phyloP scores from a whole-genome alignment of 352 stramenopile genomes.

The Phytophthora boehmeriae region DNA sequence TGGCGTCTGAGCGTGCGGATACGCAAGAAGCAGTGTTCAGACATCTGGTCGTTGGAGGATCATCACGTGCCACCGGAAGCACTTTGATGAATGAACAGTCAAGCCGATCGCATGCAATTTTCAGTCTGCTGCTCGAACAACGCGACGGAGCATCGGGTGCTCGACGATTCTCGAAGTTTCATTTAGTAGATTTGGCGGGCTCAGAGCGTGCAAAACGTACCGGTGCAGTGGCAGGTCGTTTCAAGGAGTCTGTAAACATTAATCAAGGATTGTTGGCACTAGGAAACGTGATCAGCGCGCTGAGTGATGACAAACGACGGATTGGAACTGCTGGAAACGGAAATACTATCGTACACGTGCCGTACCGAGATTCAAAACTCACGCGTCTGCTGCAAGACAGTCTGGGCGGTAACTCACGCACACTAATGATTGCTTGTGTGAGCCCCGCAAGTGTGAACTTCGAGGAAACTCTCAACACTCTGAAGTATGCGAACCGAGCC shows the following conservation, averaged over 20 bases:
- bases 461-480: slow-evolving; percentile 97
- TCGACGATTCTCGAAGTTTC: slow-evolving; percentile 89
- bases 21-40: slow-evolving; percentile 83
- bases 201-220: slow-evolving; percentile 95
- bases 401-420: slow-evolving; percentile 90
- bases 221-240: slow-evolving; percentile 80
- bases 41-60: slow-evolving; percentile 78
- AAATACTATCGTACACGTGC: slow-evolving; percentile 65
- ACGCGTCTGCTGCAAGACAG: slow-evolving; percentile 89
- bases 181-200: slow-evolving; percentile 95
- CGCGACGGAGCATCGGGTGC: slow-evolving; percentile 43
- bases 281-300: slow-evolving; percentile 95
- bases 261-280: slow-evolving; percentile 95
- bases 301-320: slow-evolving; percentile 91
- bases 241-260: slow-evolving; percentile 96
- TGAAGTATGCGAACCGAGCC: slow-evolving; percentile 98
- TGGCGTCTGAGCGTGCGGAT: slow-evolving; percentile 81
- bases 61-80: slow-evolving; percentile 82
- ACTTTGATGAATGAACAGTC: slow-evolving; percentile 93
- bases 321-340: slow-evolving; percentile 28
- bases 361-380: slow-evolving; percentile 92
- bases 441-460: slow-evolving; percentile 83
- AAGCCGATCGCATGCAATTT: slow-evolving; percentile 91
- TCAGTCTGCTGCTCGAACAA: slow-evolving; percentile 88
- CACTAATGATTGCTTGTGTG: slow-evolving; percentile 91